Evolutionary conservation across 768 basidiomycete genomes (phyloP).

Genomic region (Mycena alexandri): DNA sequence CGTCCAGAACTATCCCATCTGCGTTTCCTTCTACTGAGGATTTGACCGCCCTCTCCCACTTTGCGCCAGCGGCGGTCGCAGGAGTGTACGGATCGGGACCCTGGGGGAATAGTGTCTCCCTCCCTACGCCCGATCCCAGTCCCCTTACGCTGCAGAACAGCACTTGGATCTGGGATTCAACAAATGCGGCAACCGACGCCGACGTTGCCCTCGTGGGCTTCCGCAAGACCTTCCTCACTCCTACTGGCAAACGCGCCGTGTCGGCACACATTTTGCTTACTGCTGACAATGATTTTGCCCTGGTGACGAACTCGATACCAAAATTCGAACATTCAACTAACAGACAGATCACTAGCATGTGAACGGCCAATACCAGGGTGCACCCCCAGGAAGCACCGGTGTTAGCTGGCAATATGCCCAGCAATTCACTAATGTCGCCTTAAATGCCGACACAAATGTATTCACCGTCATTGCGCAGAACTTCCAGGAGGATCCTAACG

Average conservation of each 20-base stretch:
- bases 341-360: too few species aligned
- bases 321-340: too few species aligned
- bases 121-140: not conserved
- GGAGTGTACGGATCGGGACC: slow-evolving; percentile 16
- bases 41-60: not conserved
- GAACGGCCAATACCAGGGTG: slow-evolving; percentile 3
- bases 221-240: slow-evolving; percentile 8
- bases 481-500: not conserved
- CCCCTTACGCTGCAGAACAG: slow-evolving; percentile 9
- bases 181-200: not conserved
- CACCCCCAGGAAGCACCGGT: not conserved
- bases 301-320: too few species aligned
- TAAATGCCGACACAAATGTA: slow-evolving; percentile 12
- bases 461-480: slow-evolving; percentile 26
- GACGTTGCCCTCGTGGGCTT: slow-evolving; percentile 16
- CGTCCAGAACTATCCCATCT: slow-evolving; percentile 15
- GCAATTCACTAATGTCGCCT: slow-evolving; percentile 5
- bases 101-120: slow-evolving; percentile 12
- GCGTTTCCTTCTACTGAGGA: slow-evolving; percentile 15
- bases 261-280: slow-evolving; percentile 18
- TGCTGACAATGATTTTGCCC: slow-evolving; percentile 15
- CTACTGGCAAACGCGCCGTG: slow-evolving; percentile 15
- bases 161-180: slow-evolving; percentile 26
- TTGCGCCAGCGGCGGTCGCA: slow-evolving; percentile 10
- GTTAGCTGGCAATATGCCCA: slow-evolving; percentile 15